Percentiles rank a stretch among this genome's conserved stretches.
phyloP scores from a whole-genome alignment of 75 land plant species.

The Isoetes taiwanensis region DNA sequence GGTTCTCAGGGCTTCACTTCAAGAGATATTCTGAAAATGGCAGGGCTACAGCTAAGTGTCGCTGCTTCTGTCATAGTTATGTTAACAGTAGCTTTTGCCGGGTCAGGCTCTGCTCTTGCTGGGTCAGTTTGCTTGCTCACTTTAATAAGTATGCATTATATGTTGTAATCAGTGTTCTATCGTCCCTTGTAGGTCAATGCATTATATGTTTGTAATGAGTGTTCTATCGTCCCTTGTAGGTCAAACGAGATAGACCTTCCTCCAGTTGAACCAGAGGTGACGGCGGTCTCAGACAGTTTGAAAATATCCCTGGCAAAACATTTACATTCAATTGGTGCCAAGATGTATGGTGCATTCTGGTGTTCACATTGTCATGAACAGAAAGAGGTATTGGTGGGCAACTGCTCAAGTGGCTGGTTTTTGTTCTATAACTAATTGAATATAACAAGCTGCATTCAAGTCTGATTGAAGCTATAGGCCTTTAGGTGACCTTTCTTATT shows the following conservation, averaged over 20 bases:
- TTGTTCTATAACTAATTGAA: too few species aligned
- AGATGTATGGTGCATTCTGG: conserved; percentile 96
- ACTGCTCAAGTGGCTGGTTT: neutral
- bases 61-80: conserved; percentile 42
- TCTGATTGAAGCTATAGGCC: neutral
- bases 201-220: neutral
- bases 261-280: conserved; percentile 48
- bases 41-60: conserved; percentile 47
- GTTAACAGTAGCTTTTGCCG: conserved; percentile 41
- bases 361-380: conserved; percentile 91
- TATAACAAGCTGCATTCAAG: too few species aligned
- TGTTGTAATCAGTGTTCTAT: neutral
- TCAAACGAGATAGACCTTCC: conserved; percentile 44
- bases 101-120: conserved; percentile 21
- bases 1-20: conserved; percentile 28
- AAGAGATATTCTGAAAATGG: conserved; percentile 26
- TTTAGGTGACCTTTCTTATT: neutral
- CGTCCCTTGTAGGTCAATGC: neutral
- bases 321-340: conserved; percentile 64
- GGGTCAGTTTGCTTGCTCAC: conserved; percentile 2
- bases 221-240: conserved; percentile 21
- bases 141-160: neutral
- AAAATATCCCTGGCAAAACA: conserved; percentile 70
- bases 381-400: conserved; percentile 46
- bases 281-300: conserved; percentile 45